These are phyloP conservation scores for Scutellaria galericulata DNA, from an alignment of 257 asterid species.

Conservation along the genomic window DNA sequence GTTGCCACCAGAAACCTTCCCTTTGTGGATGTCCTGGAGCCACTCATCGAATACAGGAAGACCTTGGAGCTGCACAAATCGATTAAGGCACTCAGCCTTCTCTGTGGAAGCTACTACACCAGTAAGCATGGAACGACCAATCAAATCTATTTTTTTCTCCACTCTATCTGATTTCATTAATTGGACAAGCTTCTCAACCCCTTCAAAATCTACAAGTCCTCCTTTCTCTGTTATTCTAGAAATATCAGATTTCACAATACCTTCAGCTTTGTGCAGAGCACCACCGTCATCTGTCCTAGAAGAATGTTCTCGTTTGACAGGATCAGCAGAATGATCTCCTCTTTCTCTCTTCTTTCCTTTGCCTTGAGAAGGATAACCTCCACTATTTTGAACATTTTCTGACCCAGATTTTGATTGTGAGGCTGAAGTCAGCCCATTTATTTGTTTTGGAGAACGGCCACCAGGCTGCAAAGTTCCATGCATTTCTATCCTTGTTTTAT, in stretches of 20 bases:
- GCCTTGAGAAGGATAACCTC: slow-evolving; percentile 56
- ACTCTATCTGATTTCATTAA: slow-evolving; percentile 67
- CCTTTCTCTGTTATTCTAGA: slow-evolving; percentile 76
- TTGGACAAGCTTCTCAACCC: slow-evolving; percentile 85
- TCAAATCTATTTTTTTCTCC: slow-evolving; percentile 69
- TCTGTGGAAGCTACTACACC: slow-evolving; percentile 81
- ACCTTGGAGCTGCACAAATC: slow-evolving; percentile 79
- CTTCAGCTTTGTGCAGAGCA: slow-evolving; percentile 50
- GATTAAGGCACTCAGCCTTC: slow-evolving; percentile 71
- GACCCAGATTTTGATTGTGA: slow-evolving; percentile 66
- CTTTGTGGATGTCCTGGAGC: slow-evolving; percentile 91
- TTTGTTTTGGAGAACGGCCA: slow-evolving; percentile 82
- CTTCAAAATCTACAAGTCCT: slow-evolving; percentile 67
- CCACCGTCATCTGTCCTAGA: slow-evolving; percentile 63
- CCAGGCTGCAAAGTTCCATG: slow-evolving; percentile 68
- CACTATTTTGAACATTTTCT: slow-evolving; percentile 65
- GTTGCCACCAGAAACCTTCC: slow-evolving; percentile 56
- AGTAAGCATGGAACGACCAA: slow-evolving; percentile 70
- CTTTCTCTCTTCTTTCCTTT: slow-evolving; percentile 93
- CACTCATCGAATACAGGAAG: slow-evolving; percentile 81
- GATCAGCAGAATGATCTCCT: slow-evolving; percentile 67
- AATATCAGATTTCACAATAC: slow-evolving; percentile 62
- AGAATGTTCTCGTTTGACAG: slow-evolving; percentile 70
- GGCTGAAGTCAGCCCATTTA: slow-evolving; percentile 59
- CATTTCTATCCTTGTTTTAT: slow-evolving; percentile 70